Evolutionary conservation across 257 asterid species (phyloP), one percentile per base, ranked within the genome.

Genomic region (Rubia yunnanensis): DNA sequence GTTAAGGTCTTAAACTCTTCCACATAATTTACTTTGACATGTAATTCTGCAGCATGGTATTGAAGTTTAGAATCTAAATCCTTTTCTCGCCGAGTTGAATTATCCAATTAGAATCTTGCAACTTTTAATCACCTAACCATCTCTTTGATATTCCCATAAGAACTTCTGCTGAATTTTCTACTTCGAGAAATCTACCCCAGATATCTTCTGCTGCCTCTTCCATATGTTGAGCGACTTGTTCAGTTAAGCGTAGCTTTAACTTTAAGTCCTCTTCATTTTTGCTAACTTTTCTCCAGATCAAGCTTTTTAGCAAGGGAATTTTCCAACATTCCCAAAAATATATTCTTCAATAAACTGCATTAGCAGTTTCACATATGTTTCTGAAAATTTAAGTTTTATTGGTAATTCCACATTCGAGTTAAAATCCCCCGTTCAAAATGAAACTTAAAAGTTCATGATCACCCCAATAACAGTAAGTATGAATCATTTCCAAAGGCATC

Each of bases 201-300:
- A 85, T 82, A 59, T 78, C 94, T 79, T 89, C 97, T 1, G 96
- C 97, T 10, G 91, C 95, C 85, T 87, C 97, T 77, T 92, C 97
- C 97, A 87, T 87, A 79, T 78, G 70, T 34, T 74, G 63, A 11
- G 97, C 88, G 27, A 92, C 91, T 81, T 87, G 90, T 63, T 87
- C 95, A 10, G 81, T 82, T 62, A 89, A 76, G 11, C 75, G 69
- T 13, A 79, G 80, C 83, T 87, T 92, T 65, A 77, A 50, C 63
- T 74, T 86, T 0, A 86, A 73, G 77, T 89, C 97, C 65, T 92
- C 86, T 79, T 92, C 97, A n/a, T 83, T 89, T 72, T 80, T 1
- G 71, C 73, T 60, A 89, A 65, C 80, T 84, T 87, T 84, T 92
- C 75, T 87, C 99, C 6, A 87, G 88, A 44, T 81, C 95, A 53